phyloP scores from a whole-genome alignment of 495 filamentous ascomycete species.

The Penicillium longicatenatum region DNA sequence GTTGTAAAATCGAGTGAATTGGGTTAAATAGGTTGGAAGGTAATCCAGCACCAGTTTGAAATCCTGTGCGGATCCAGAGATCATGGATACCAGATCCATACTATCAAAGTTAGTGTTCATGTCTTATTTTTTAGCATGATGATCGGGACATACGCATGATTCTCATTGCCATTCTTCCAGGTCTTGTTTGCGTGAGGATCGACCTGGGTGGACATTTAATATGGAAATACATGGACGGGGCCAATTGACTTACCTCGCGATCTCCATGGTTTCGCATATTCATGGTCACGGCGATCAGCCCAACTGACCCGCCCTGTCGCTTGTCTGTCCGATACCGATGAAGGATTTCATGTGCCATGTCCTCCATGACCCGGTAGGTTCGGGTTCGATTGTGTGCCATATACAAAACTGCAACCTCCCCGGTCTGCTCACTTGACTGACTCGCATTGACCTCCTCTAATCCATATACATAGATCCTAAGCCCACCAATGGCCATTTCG shows the following conservation, averaged over 20 bases:
- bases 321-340: constrained; percentile 6
- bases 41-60: constrained; percentile 9
- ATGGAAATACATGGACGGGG: too few relatives aligned
- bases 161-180: constrained; percentile 9
- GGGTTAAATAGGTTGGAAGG: constrained; percentile 6
- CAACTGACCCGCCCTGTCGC: neutral
- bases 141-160: constrained; percentile 5
- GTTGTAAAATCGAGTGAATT: constrained; percentile 6
- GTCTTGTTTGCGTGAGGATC: constrained; percentile 5
- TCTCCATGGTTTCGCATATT: constrained; percentile 11
- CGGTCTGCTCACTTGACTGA: neutral
- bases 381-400: constrained; percentile 9
- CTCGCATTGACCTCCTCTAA: neutral
- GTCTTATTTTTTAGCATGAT: neutral
- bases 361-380: constrained; percentile 7
- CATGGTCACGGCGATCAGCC: constrained; percentile 8
- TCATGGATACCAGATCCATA: constrained; percentile 8
- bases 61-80: constrained; percentile 8
- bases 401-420: constrained; percentile 1
- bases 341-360: constrained; percentile 8
- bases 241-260: constrained; percentile 1
- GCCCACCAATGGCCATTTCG: neutral
- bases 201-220: neutral
- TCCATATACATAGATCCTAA: constrained; percentile 6
- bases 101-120: neutral